Base-by-base conservation (phyloP, 2,329 filamentous ascomycete genomes). In the Fusarium penzigii region DNA sequence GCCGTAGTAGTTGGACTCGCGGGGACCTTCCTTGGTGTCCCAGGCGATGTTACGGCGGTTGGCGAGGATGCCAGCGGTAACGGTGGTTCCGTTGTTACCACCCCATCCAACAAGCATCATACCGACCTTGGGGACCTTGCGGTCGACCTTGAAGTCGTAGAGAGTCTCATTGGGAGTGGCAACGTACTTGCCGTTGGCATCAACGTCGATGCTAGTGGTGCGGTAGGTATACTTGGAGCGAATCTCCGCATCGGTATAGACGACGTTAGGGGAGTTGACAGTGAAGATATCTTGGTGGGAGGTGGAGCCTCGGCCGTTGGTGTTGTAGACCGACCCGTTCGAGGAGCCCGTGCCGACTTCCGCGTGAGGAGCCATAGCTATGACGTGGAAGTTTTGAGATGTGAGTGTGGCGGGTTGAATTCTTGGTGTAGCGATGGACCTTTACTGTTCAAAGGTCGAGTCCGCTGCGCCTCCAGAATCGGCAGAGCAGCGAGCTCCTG, bases 91-190 rank as follows among this genome's bases (percentile, higher is more conserved):
- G 72, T 99, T 99, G 85, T 99, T 99, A 69, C 94, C 94, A 75
- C 94, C 94, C 86, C 89, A 93, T 59, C 94, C 94, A 63, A 99
- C 93, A 62, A 99, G 83, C 94, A 99, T 97, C 79, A 97, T 84
- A 70, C 94, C 94, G 63, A 91, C 84, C 82, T 93, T 96, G 75
- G 92, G 91, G 54, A 97, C 84, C 75, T 89, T 90, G 73, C 93
- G 91, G 72, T 96, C 89, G 68, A 94, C 90, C 83, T 96, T 96
- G 88, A 99, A 97, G 80, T 97, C 88, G 74, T 97, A 99, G 64
- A 87, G 78, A 58, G 89, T 94, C 77, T 96, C 89, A 75, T 89
- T 89, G 67, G 94, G 94, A 56, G 84, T 87, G 55, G 92, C 94
- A 54, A 92, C 83, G 72, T 88, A 87, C 74, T 88, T 89, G 72